phyloP scores from a whole-genome alignment of 495 filamentous ascomycete genomes.

The Penicillium atrosanguineum region DNA sequence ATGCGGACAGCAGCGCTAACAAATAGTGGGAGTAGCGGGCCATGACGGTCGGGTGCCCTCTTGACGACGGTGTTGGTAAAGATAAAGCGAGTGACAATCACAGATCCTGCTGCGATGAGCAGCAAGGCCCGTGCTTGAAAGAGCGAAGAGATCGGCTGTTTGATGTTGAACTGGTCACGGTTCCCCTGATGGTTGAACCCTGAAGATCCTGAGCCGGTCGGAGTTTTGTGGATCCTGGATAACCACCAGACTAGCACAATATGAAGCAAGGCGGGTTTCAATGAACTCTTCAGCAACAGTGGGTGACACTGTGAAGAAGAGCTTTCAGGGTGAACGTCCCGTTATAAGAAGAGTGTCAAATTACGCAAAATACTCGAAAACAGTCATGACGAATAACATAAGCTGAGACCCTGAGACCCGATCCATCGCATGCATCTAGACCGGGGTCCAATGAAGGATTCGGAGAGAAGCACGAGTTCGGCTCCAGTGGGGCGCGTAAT shows the following conservation, averaged over 20 bases:
- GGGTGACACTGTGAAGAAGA: neutral
- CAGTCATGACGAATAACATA: neutral
- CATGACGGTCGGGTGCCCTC: neutral
- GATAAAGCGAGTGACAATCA: neutral
- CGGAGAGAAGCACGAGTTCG: neutral
- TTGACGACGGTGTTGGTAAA: neutral
- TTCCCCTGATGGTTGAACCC: too few relatives aligned
- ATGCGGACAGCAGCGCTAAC: neutral
- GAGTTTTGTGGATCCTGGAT: too few relatives aligned
- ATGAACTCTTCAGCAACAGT: too few relatives aligned
- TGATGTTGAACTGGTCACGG: too few relatives aligned
- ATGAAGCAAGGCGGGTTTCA: too few relatives aligned
- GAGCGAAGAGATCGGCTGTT: too few relatives aligned
- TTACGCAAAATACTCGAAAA: neutral
- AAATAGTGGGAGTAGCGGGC: conserved; percentile 1
- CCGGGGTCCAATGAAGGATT: neutral
- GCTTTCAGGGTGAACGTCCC: neutral
- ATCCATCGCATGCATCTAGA: neutral
- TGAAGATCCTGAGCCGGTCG: too few relatives aligned
- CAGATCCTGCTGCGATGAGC: neutral
- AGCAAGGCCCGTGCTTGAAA: neutral
- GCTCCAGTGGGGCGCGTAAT: neutral
- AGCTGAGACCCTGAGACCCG: too few relatives aligned
- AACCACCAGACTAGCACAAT: too few relatives aligned
- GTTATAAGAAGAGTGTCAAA: neutral